These are phyloP conservation scores for Pyrenochaeta sp. DNA, from an alignment of 2,329 filamentous ascomycete genomes.

Conservation along the genomic window DNA sequence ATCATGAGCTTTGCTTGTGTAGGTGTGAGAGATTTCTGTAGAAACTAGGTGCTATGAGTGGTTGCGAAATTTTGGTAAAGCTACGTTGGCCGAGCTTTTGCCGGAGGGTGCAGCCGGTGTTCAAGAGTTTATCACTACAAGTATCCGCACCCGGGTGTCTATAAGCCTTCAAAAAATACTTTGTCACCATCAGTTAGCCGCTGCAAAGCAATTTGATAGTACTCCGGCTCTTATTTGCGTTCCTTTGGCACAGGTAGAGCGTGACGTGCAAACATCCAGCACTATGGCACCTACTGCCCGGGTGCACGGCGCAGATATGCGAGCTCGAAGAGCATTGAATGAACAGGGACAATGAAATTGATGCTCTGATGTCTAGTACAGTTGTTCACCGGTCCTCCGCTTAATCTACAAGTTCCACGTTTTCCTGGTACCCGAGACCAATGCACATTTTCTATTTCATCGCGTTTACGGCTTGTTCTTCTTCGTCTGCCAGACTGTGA, in stretches of 20 bases:
- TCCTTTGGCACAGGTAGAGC: neutral
- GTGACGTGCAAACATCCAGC: neutral
- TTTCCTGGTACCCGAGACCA: slow-evolving; percentile 25
- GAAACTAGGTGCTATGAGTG: slow-evolving; percentile 12
- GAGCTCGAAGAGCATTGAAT: slow-evolving; percentile 2
- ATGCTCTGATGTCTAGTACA: slow-evolving; percentile 46
- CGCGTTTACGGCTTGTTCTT: slow-evolving; percentile 61
- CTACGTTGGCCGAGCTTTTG: slow-evolving; percentile 35
- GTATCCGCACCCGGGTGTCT: neutral
- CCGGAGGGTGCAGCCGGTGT: slow-evolving; percentile 13
- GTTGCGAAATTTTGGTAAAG: slow-evolving; percentile 25
- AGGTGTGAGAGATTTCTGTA: slow-evolving; percentile 9
- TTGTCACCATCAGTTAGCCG: neutral
- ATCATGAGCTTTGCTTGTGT: slow-evolving; percentile 17
- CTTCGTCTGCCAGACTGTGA: slow-evolving; percentile 71
- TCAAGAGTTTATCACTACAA: neutral
- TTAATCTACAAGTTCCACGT: slow-evolving; percentile 44
- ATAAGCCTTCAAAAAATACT: neutral
- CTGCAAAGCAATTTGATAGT: neutral
- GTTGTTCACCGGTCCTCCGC: slow-evolving; percentile 34
- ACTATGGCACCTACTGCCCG: neutral
- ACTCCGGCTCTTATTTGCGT: neutral
- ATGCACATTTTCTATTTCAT: slow-evolving; percentile 17
- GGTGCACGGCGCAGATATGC: slow-evolving; percentile 4
- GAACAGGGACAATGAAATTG: slow-evolving; percentile 47